Conservation (phyloP, 768 basidiomycete genomes). For the Amanita molliuscula region DNA sequence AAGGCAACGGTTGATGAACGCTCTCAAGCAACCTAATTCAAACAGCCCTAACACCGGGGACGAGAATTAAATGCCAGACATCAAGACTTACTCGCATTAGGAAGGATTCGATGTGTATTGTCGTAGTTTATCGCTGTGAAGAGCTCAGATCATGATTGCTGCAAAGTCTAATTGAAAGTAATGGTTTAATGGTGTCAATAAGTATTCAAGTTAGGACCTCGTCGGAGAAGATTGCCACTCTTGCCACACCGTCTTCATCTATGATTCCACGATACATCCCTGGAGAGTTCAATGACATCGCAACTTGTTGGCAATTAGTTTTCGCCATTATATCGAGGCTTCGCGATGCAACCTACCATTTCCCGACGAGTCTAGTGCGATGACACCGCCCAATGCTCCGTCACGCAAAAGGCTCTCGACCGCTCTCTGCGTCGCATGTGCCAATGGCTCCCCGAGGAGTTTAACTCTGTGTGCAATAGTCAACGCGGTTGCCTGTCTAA, state of each 20-base stretch:
- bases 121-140: too few species aligned
- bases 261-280: constrained; percentile 83
- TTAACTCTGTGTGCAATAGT: constrained; percentile 61
- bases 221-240: constrained; percentile 70
- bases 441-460: constrained; percentile 45
- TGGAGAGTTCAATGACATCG: constrained; percentile 63
- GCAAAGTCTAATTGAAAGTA: too few species aligned
- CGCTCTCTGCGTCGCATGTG: constrained; percentile 41
- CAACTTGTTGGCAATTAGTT: constrained; percentile 29
- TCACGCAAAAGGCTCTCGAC: constrained; percentile 44
- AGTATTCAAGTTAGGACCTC: constrained; percentile 30
- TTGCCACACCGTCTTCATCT: constrained; percentile 53
- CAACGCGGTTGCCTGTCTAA: constrained; percentile 55
- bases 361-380: constrained; percentile 61
- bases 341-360: constrained; percentile 36
- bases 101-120: neutral
- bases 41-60: neutral
- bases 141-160: too few species aligned
- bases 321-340: neutral
- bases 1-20: constrained; percentile 18
- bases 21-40: constrained; percentile 12
- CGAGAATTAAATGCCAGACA: neutral
- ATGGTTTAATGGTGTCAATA: too few species aligned
- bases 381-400: constrained; percentile 66
- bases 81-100: neutral